Base-by-base conservation (phyloP, 2,329 filamentous ascomycete genomes). In the Pseudogymnoascus sp. region DNA sequence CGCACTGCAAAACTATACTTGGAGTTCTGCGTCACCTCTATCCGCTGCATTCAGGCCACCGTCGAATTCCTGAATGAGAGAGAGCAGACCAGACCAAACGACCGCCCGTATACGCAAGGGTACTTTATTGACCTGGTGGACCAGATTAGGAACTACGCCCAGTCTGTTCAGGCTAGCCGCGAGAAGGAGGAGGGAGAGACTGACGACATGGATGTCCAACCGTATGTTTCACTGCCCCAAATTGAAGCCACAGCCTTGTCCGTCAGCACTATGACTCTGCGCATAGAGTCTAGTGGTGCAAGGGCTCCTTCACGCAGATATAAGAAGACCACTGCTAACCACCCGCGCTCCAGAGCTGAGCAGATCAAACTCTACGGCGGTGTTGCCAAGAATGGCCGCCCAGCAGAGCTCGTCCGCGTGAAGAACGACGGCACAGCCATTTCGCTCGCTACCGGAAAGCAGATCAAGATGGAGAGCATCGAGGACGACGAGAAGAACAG, bases 41-140 rank as follows among this genome's bases (percentile, higher is more conserved):
- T 97, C 75, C 87, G 86, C 76, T 95, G 92, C 78, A 87, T 96
- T 74, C 90, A 96, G 81, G 88, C 91, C 68, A 95, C 91, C 65
- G 90, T 96, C 76, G 87, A 91, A 76, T 88, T 88, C 76, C 82
- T 97, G 68, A 88, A 85, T 80, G 91, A 96, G 74, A 86, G 86
- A 74, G 93, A 97, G 76, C 90, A 93, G 78, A 87, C 88, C 69
- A 86, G 91, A 75, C 89, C 90, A 65, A 81, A 85, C 77, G 93
- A 97, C 77, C 87, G 89, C 71, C 91, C 92, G 69, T 97, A 97
- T 81, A 95, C 88, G 82, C 91, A 90, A 83, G 91, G 91, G 74
- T 97, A 97, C 78, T 97, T 97, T 75, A 88, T 97, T 78, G 93
- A 97, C 79, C 86, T 97, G 66, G 88, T 96, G 75, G 91, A 96